phyloP scores from a whole-genome alignment of 176 grass and related monocot genomes.

The Musa acuminata region DNA sequence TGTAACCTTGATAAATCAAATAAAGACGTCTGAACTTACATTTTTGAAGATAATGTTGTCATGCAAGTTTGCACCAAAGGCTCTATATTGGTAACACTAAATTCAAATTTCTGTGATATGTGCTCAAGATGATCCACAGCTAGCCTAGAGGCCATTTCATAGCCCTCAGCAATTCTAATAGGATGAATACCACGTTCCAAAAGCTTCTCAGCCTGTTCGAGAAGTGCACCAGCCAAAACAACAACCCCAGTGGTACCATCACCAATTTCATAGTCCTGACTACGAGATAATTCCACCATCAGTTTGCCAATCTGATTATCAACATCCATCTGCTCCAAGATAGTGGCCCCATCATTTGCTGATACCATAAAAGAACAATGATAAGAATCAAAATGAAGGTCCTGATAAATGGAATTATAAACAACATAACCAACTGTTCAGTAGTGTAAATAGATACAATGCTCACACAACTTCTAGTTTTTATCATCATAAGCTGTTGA shows the following conservation, averaged over 20 bases:
- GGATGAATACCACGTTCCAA: slow-evolving; percentile 78
- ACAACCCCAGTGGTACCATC: slow-evolving; percentile 84
- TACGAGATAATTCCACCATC: slow-evolving; percentile 80
- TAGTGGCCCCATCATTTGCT: slow-evolving; percentile 87
- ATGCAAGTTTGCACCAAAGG: slow-evolving; percentile 70
- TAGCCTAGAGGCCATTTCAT: slow-evolving; percentile 86
- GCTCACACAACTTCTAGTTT: no score
- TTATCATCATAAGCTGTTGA: not conserved
- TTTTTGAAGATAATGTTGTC: slow-evolving; percentile 89
- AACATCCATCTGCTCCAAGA: slow-evolving; percentile 87
- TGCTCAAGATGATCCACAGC: slow-evolving; percentile 63
- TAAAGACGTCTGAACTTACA: slow-evolving; percentile 39
- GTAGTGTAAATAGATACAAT: not conserved
- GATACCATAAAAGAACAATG: not conserved
- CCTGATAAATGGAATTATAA: not conserved
- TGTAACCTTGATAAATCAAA: not conserved
- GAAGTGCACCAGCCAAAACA: slow-evolving; percentile 68
- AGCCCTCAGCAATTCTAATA: slow-evolving; percentile 64
- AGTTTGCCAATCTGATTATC: slow-evolving; percentile 85
- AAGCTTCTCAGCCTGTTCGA: slow-evolving; percentile 84
- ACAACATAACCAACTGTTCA: not conserved
- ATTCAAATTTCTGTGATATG: slow-evolving; percentile 66
- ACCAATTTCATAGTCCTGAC: slow-evolving; percentile 91
- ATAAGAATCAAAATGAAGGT: not conserved
- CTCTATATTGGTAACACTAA: no score